Conservation (phyloP, 169 alveolate species). For the Theileria luwenshuni region DNA sequence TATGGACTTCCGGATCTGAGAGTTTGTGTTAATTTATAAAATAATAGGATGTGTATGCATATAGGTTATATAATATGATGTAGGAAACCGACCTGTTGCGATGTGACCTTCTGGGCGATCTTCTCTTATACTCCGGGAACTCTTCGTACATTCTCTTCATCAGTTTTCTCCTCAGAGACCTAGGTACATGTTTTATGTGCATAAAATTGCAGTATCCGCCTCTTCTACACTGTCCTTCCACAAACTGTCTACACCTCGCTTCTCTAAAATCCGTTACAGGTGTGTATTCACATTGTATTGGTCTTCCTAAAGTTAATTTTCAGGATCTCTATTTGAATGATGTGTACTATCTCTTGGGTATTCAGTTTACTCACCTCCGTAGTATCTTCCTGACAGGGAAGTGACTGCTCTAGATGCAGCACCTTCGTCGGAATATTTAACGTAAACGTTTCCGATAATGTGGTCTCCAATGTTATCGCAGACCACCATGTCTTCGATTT, state of each 20-base stretch:
- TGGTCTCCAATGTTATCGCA: slow-evolving; percentile 99
- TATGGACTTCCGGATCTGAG: slow-evolving; percentile 41
- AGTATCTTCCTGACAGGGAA: slow-evolving; percentile 92
- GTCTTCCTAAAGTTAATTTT: slow-evolving; percentile 71
- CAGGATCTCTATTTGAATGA: background rate
- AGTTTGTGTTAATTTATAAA: background rate
- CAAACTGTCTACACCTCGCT: slow-evolving; percentile 97
- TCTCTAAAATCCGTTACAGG: slow-evolving; percentile 99
- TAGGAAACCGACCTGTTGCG: slow-evolving; percentile 35
- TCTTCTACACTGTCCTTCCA: slow-evolving; percentile 97
- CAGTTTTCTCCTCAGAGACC: slow-evolving; percentile 89
- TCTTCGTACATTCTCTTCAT: slow-evolving; percentile 95
- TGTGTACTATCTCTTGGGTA: no score
- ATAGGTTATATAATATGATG: background rate
- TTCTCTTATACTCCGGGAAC: slow-evolving; percentile 93
- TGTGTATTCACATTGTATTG: slow-evolving; percentile 94
- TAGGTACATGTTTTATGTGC: slow-evolving; percentile 97
- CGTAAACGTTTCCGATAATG: slow-evolving; percentile 97
- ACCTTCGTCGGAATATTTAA: slow-evolving; percentile 93
- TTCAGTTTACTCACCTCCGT: slow-evolving; percentile 83
- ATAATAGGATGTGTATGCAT: background rate
- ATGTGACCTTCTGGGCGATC: slow-evolving; percentile 68
- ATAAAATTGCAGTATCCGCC: slow-evolving; percentile 99
- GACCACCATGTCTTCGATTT: slow-evolving; percentile 95
- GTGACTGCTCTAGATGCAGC: slow-evolving; percentile 93